These are phyloP conservation scores for Paecilomyces formosus DNA, from an alignment of 2,329 filamentous ascomycete genomes.

Conservation along the genomic window DNA sequence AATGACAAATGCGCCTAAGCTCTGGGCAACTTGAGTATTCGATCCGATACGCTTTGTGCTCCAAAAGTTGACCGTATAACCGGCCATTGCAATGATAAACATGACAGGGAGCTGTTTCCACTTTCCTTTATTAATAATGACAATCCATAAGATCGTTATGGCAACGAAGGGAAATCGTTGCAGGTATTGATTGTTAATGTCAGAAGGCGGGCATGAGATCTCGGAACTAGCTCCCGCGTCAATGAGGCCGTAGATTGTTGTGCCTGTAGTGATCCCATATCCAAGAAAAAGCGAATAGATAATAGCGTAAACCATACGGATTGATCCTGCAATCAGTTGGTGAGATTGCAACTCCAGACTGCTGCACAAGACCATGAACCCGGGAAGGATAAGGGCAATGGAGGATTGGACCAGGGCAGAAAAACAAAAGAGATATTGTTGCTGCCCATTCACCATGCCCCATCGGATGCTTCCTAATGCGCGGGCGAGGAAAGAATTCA, in stretches of 20 bases:
- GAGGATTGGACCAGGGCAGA: slow-evolving; percentile 62
- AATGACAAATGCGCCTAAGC: slow-evolving; percentile 66
- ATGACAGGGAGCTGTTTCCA: slow-evolving; percentile 70
- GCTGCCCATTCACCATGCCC: slow-evolving; percentile 23
- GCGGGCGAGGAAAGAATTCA: slow-evolving; percentile 60
- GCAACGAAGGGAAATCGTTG: slow-evolving; percentile 65
- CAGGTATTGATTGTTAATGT: slow-evolving; percentile 36
- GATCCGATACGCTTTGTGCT: slow-evolving; percentile 59
- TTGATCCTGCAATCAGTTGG: slow-evolving; percentile 60
- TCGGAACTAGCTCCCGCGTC: slow-evolving; percentile 45
- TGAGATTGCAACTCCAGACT: slow-evolving; percentile 60
- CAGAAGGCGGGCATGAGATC: slow-evolving; percentile 39
- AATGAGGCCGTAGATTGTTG: slow-evolving; percentile 53
- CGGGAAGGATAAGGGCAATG: slow-evolving; percentile 63
- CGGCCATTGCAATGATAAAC: slow-evolving; percentile 63
- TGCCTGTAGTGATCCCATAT: slow-evolving; percentile 61
- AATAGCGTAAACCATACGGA: slow-evolving; percentile 62
- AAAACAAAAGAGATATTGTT: slow-evolving; percentile 54
- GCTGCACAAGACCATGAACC: slow-evolving; percentile 53
- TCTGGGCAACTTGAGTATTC: slow-evolving; percentile 67
- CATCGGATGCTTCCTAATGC: slow-evolving; percentile 56
- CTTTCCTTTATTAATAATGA: slow-evolving; percentile 73
- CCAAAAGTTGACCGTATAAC: slow-evolving; percentile 70
- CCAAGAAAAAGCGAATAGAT: slow-evolving; percentile 64
- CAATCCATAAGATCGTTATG: slow-evolving; percentile 63